Percentiles rank a stretch among this genome's conserved stretches.
Evolutionary conservation across 805 yeast species (phyloP).

Genomic region (Candida corydali): DNA sequence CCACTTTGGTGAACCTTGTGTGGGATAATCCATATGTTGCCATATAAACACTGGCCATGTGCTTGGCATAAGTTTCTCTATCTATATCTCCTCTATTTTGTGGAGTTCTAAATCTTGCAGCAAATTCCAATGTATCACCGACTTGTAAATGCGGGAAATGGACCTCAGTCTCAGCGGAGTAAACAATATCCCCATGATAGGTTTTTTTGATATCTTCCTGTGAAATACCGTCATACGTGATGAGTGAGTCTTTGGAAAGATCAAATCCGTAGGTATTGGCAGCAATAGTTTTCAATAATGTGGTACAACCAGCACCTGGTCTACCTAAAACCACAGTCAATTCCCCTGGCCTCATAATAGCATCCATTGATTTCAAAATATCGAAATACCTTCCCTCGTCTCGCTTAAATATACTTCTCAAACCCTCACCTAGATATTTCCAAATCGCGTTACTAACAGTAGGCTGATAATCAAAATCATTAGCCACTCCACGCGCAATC

Average conservation of each 20-base stretch:
- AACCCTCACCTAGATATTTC: conserved; percentile 13
- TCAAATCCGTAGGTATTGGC: conserved; percentile 32
- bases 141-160: conserved; percentile 54
- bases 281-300: conserved; percentile 32
- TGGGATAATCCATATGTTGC: conserved; percentile 47
- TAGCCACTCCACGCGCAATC: conserved; percentile 50
- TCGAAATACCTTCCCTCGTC: conserved; percentile 30
- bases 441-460: conserved; percentile 42
- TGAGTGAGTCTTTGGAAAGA: conserved; percentile 24
- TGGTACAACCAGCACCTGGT: conserved; percentile 38
- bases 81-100: conserved; percentile 30
- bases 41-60: conserved; percentile 38
- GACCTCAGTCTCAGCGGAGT: conserved; percentile 49
- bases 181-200: conserved; percentile 32
- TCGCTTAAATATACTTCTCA: conserved; percentile 6
- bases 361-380: conserved; percentile 63
- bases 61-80: conserved; percentile 30
- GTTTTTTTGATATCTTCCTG: conserved; percentile 21
- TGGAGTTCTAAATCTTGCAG: conserved; percentile 46
- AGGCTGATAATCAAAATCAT: conserved; percentile 51
- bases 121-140: conserved; percentile 51
- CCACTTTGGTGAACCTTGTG: conserved; percentile 56
- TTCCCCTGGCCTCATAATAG: conserved; percentile 24
- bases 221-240: conserved; percentile 29
- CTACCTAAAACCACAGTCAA: conserved; percentile 35